These are phyloP conservation scores for Fusarium annulatum DNA, from an alignment of 2,329 filamentous ascomycete genomes.

Conservation along the genomic window DNA sequence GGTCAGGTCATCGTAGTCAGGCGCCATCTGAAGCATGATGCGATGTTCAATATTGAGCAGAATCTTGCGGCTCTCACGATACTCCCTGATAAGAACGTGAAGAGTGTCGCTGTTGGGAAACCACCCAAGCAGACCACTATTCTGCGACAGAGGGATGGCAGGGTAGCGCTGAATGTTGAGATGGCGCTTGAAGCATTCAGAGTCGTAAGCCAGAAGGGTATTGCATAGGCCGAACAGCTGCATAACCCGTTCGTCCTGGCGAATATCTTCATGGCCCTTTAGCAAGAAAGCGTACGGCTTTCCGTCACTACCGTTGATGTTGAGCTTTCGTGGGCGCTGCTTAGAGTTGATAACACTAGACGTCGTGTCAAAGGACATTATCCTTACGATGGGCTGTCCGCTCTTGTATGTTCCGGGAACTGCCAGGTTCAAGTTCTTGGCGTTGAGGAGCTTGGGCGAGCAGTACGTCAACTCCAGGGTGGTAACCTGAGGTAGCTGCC, in stretches of 20 bases:
- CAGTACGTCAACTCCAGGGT: slow-evolving; percentile 96
- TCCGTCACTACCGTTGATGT: slow-evolving; percentile 89
- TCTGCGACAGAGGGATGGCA: slow-evolving; percentile 94
- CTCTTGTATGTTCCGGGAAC: slow-evolving; percentile 96
- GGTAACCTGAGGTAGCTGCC: slow-evolving; percentile 92
- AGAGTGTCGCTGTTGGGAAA: slow-evolving; percentile 97
- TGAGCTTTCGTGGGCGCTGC: slow-evolving; percentile 91
- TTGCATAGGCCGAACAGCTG: slow-evolving; percentile 98
- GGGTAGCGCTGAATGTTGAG: slow-evolving; percentile 96
- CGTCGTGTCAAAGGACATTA: slow-evolving; percentile 89
- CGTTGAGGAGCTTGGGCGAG: slow-evolving; percentile 89
- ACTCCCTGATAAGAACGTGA: slow-evolving; percentile 96
- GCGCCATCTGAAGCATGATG: slow-evolving; percentile 99
- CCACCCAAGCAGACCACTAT: slow-evolving; percentile 94
- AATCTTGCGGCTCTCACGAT: slow-evolving; percentile 96
- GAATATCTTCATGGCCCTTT: slow-evolving; percentile 99
- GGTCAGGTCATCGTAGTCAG: slow-evolving; percentile 97
- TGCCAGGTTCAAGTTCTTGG: slow-evolving; percentile 87
- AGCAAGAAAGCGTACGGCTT: slow-evolving; percentile 87
- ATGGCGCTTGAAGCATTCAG: slow-evolving; percentile 96
- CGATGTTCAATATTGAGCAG: slow-evolving; percentile 98
- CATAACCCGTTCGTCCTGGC: slow-evolving; percentile 99
- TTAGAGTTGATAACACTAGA: slow-evolving; percentile 96
- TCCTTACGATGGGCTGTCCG: slow-evolving; percentile 80
- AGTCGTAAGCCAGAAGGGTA: slow-evolving; percentile 91